Percentiles rank a stretch among this genome's conserved stretches.
phyloP scores from a whole-genome alignment of 2,329 filamentous ascomycete genomes.

The Penicillium sp. region DNA sequence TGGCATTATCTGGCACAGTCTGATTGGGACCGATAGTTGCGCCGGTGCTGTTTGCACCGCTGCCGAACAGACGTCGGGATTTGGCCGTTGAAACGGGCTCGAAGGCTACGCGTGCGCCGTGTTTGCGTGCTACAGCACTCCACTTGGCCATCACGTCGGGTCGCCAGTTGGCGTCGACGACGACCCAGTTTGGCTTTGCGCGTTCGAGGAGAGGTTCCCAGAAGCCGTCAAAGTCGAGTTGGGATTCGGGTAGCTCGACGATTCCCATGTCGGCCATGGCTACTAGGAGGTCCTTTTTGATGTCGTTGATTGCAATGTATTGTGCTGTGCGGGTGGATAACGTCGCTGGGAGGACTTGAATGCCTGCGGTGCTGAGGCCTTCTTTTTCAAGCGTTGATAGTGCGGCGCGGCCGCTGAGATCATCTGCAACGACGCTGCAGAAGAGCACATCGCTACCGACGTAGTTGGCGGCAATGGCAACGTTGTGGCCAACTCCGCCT shows the following conservation, averaged over 20 bases:
- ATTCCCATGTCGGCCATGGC: constrained; percentile 97
- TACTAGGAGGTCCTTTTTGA: constrained; percentile 76
- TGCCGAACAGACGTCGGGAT: constrained; percentile 63
- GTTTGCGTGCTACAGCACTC: constrained; percentile 59
- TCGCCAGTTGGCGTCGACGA: constrained; percentile 86
- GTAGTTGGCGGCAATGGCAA: constrained; percentile 77
- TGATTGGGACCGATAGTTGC: constrained; percentile 33
- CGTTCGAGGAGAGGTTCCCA: constrained; percentile 61
- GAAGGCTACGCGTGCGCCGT: constrained; percentile 65
- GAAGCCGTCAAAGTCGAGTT: constrained; percentile 47
- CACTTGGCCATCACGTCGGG: constrained; percentile 64
- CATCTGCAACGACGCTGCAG: constrained; percentile 77
- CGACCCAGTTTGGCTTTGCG: constrained; percentile 68
- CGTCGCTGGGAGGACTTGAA: constrained; percentile 57
- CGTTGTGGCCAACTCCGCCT: constrained; percentile 89
- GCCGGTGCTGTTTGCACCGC: constrained; percentile 14
- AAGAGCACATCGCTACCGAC: constrained; percentile 66
- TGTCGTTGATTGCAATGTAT: constrained; percentile 86
- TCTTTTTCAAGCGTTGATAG: constrained; percentile 61
- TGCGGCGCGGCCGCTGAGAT: constrained; percentile 72
- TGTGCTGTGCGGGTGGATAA: constrained; percentile 71
- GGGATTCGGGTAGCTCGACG: constrained; percentile 52
- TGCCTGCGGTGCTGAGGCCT: constrained; percentile 62
- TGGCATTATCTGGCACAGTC: constrained; percentile 60
- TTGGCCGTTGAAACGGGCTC: constrained; percentile 89